Evolutionary conservation across 495 filamentous ascomycete species (phyloP).

Genomic region (Talaromyces nanjingensis): DNA sequence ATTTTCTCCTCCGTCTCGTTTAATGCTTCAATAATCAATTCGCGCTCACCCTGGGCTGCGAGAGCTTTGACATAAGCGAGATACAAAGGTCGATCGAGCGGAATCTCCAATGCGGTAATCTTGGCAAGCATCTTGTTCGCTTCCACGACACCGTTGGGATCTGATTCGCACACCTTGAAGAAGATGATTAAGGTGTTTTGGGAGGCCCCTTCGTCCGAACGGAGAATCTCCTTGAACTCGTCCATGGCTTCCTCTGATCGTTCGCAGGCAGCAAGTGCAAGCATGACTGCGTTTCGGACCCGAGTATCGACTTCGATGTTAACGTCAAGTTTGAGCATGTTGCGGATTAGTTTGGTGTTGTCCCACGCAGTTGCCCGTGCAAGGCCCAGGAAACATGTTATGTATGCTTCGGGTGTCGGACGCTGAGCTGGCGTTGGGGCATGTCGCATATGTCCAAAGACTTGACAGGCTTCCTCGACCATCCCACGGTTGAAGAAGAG

Average conservation of each 20-base stretch:
- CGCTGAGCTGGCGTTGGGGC: conserved; percentile 47
- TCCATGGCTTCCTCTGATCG: conserved; percentile 56
- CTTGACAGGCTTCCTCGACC: conserved; percentile 71
- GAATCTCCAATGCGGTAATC: conserved; percentile 66
- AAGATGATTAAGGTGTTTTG: conserved; percentile 70
- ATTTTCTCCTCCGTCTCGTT: conserved; percentile 55
- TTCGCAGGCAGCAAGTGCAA: conserved; percentile 67
- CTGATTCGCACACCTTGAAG: conserved; percentile 65
- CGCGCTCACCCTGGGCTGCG: conserved; percentile 59
- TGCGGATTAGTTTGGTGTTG: conserved; percentile 67
- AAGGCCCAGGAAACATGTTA: conserved; percentile 67
- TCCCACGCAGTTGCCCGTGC: conserved; percentile 56
- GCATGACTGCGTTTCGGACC: conserved; percentile 76
- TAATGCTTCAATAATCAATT: conserved; percentile 57
- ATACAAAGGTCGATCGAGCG: conserved; percentile 64
- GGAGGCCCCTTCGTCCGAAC: conserved; percentile 72
- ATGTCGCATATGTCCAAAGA: conserved; percentile 86
- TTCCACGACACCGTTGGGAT: conserved; percentile 51
- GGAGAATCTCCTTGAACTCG: conserved; percentile 76
- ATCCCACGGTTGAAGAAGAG: conserved; percentile 70
- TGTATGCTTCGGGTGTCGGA: conserved; percentile 68
- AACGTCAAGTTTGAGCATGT: conserved; percentile 86
- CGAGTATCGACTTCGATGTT: conserved; percentile 68
- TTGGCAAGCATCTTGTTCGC: conserved; percentile 70
- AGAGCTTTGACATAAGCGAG: conserved; percentile 67